These are phyloP conservation scores for Pyrrhoderma noxium DNA, from an alignment of 1,284 basidiomycete species.

Conservation along the genomic window DNA sequence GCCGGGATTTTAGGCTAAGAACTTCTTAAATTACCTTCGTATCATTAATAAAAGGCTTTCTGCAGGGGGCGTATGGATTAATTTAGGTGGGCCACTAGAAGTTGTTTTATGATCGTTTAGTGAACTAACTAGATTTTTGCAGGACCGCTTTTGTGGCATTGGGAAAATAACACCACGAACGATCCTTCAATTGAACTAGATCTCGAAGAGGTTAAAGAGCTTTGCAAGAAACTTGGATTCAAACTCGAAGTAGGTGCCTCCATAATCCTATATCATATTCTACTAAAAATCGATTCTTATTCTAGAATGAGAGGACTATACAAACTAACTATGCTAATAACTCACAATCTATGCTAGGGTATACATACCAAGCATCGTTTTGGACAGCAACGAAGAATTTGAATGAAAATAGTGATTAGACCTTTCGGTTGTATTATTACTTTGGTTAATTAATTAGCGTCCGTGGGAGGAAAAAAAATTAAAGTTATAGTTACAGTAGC, in stretches of 20 bases:
- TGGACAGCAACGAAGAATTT: constrained; percentile 74
- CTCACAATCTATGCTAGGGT: constrained; percentile 77
- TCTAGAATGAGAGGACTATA: constrained; percentile 72
- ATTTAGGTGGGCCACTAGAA: constrained; percentile 51
- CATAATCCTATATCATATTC: not conserved
- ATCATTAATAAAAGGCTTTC: constrained; percentile 76
- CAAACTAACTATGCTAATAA: constrained; percentile 87
- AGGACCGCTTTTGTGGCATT: constrained; percentile 96
- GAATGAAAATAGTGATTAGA: not conserved
- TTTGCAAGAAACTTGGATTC: constrained; percentile 78
- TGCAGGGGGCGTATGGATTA: constrained; percentile 87
- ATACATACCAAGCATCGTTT: constrained; percentile 79
- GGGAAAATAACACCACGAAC: constrained; percentile 77
- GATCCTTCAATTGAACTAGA: constrained; percentile 86
- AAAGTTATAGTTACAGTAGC: too few relatives aligned
- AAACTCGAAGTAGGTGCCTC: constrained; percentile 59
- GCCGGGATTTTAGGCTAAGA: constrained; percentile 59
- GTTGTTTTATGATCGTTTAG: not conserved
- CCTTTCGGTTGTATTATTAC: too few relatives aligned
- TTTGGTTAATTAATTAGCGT: too few relatives aligned
- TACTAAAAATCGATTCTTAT: constrained; percentile 1
- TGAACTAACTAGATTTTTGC: constrained; percentile 1
- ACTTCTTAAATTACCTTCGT: constrained; percentile 84
- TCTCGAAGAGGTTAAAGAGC: constrained; percentile 78
- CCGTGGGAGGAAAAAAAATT: too few relatives aligned